Evolutionary conservation across 768 basidiomycete species (phyloP), one percentile per base, ranked within the genome.

Genomic region (Strobilomyces echinocephalus): DNA sequence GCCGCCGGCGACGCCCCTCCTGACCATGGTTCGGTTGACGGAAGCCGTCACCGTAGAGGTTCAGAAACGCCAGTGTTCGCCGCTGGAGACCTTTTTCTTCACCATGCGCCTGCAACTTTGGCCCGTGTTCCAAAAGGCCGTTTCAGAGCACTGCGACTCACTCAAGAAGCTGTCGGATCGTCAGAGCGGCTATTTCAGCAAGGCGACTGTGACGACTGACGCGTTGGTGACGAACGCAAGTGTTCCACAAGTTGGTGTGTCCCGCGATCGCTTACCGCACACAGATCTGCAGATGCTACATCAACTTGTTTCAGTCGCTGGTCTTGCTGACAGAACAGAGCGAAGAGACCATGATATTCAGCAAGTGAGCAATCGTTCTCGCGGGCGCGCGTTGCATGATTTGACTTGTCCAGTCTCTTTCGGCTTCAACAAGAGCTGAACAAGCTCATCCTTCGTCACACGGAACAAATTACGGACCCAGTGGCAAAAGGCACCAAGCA

Each of bases 331-430:
- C 89, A 4, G 80, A 80, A 36, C 86, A 89, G 55, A 86, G 84
- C 39, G 92, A 97, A 60, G 95, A 97, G 67, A 91, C 91, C 9
- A 97, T 97, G 94, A 88, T 98, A 44, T 97, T 97, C 64, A 83
- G 88, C 21, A 94, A 94, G 95, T 95, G 64, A 60, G 84, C 65
- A 30, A 10, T 14, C 11, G 16, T n/a, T 18, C 47, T 30, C n/a
- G 15, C 41, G 35, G 40, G 33, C 9, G 14, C 5, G 31, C 3
- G 20, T 41, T 18, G 39, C 9, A 16, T 41, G 43, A 44, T 31
- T 49, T 51, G 18, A 50, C 18, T 40, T n/a, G 7, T 38, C 46
- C 55, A 98, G 95, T 64, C 74, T 97, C 48, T 73, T 84, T 14
- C 87, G 93, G n/a, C 69, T 97, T 46, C 84, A 94, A 36, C 83